Evolutionary conservation across 2,329 filamentous ascomycete species (phyloP).

Genomic region (Parafenestella ontariensis): DNA sequence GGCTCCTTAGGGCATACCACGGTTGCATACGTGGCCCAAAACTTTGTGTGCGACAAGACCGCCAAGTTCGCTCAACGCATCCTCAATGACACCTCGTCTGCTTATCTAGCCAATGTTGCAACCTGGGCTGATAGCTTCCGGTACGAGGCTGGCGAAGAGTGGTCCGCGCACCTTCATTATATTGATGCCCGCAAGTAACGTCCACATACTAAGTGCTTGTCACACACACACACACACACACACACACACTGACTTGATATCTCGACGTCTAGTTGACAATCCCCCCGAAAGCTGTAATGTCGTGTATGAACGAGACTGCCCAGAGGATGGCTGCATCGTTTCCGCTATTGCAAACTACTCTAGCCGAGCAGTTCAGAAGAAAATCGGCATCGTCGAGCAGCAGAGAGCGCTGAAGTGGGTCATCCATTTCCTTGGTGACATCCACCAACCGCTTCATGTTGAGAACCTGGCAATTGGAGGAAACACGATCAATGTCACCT

Average conservation of each 20-base stretch:
- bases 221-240: too few relatives aligned
- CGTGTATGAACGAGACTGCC: constrained; percentile 60
- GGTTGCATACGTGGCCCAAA: constrained; percentile 62
- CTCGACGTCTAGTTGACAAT: too few relatives aligned
- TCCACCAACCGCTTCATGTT: constrained; percentile 73
- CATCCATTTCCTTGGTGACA: constrained; percentile 70
- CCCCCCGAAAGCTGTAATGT: constrained; percentile 58
- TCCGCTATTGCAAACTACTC: constrained; percentile 61
- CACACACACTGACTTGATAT: too few relatives aligned
- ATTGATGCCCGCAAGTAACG: constrained; percentile 61
- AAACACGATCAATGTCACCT: constrained; percentile 55
- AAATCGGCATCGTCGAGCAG: constrained; percentile 41
- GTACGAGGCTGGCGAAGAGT: constrained; percentile 56
- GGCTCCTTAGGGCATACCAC: constrained; percentile 62
- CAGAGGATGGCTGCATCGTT: constrained; percentile 58
- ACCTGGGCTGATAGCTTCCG: constrained; percentile 63
- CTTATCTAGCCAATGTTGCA: constrained; percentile 60
- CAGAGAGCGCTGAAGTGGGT: constrained; percentile 59
- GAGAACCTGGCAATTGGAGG: constrained; percentile 56
- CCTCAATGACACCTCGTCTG: constrained; percentile 52
- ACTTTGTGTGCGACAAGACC: constrained; percentile 54
- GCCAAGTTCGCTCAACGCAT: constrained; percentile 53
- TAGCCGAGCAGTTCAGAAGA: constrained; percentile 43
- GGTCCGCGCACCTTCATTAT: constrained; percentile 58
- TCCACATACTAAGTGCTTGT: too few relatives aligned